A percentile compares a stretch with the other conserved stretches of the same genome.
phyloP scores from a whole-genome alignment of 257 asterid genomes.

The Solanum appendiculatum region DNA sequence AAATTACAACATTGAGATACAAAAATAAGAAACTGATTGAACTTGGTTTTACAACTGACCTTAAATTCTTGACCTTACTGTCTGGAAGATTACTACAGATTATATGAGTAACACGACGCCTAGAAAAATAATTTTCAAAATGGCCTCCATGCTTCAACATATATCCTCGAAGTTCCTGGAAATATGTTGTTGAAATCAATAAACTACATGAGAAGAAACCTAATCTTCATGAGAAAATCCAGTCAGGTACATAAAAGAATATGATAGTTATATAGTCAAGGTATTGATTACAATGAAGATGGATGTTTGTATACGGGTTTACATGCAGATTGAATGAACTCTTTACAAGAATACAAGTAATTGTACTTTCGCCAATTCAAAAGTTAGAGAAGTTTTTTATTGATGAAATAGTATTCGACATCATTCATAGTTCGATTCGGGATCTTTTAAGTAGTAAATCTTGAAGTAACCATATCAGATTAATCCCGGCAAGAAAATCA shows the following conservation, averaged over 20 bases:
- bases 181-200: neutral
- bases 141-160: conserved; percentile 90
- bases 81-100: conserved; percentile 94
- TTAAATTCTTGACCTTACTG: conserved; percentile 89
- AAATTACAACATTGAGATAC: conserved; percentile 4
- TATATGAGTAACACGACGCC: conserved; percentile 78
- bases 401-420: neutral
- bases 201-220: neutral
- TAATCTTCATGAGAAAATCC: neutral
- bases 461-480: neutral
- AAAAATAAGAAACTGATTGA: neutral
- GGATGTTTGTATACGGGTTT: neutral
- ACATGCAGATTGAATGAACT: neutral
- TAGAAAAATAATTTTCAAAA: conserved; percentile 81
- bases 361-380: neutral
- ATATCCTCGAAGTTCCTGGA: conserved; percentile 81
- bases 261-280: neutral
- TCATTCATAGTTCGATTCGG: neutral
- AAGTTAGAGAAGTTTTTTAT: neutral
- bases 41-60: conserved; percentile 31
- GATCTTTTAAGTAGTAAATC: neutral
- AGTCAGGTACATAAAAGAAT: neutral
- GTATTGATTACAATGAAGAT: neutral
- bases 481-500: neutral
- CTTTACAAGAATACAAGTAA: neutral